Evolutionary conservation across 2,329 filamentous ascomycete genomes (phyloP).

Genomic region (Gliomastix tumulicola): DNA sequence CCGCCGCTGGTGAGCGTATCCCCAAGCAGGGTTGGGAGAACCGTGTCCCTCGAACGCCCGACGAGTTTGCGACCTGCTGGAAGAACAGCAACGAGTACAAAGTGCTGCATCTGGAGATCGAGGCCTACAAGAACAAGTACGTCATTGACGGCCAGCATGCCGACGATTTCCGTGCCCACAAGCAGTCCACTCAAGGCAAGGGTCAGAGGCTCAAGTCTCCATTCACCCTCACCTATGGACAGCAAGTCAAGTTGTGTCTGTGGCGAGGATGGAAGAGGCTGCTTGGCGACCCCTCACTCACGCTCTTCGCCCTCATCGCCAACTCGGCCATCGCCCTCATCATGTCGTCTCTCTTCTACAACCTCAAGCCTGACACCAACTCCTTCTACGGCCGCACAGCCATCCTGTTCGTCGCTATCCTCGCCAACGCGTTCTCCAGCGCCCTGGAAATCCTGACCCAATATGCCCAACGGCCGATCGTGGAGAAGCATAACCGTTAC

Average conservation of each 20-base stretch:
- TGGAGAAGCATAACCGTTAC: conserved; percentile 31
- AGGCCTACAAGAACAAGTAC: conserved; percentile 13
- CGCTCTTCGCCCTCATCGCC: conserved; percentile 36
- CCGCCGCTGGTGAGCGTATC: conserved; percentile 48
- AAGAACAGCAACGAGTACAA: conserved; percentile 16
- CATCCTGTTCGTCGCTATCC: conserved; percentile 39
- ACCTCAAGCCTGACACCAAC: conserved; percentile 28
- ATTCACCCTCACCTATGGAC: conserved; percentile 37
- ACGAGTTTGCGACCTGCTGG: conserved; percentile 28
- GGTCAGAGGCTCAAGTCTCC: conserved; percentile 36
- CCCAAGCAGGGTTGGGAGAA: conserved; percentile 47
- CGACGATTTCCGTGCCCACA: conserved; percentile 15
- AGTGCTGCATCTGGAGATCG: conserved; percentile 15
- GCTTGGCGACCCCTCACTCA: conserved; percentile 30
- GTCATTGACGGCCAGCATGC: conserved; percentile 5
- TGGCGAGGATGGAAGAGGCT: conserved; percentile 31
- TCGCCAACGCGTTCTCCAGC: conserved; percentile 38
- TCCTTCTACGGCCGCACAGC: conserved; percentile 35
- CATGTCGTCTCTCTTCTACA: conserved; percentile 41
- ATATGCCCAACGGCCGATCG: conserved; percentile 26
- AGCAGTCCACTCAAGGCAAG: conserved; percentile 15
- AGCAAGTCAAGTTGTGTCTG: conserved; percentile 36
- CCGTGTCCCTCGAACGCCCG: conserved; percentile 18
- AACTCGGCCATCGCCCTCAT: conserved; percentile 40
- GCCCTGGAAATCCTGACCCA: conserved; percentile 27